Conservation (phyloP, 352 stramenopile genomes). For the Phytophthora rubi region DNA sequence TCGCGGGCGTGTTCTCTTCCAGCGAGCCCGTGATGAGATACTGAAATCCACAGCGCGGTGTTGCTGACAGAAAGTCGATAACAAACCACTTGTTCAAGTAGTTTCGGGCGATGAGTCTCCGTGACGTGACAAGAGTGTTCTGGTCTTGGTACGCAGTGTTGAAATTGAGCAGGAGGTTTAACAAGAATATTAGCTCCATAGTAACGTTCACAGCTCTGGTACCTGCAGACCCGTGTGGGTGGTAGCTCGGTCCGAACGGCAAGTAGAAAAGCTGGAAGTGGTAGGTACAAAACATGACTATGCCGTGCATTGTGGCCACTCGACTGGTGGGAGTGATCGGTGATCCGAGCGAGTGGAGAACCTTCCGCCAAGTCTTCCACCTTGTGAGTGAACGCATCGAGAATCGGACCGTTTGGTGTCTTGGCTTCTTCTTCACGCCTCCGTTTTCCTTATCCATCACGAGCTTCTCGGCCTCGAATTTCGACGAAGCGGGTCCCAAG, state of each 20-base stretch:
- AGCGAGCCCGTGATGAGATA: background rate
- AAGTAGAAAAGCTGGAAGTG: conserved; percentile 28
- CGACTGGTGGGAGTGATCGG: conserved; percentile 2
- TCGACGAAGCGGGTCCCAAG: background rate
- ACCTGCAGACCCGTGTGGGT: background rate
- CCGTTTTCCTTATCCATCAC: background rate
- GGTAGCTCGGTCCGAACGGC: conserved; percentile 14
- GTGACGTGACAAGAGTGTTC: background rate
- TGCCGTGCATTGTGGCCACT: conserved; percentile 26
- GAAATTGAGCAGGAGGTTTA: conserved; percentile 25
- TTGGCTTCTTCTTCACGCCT: background rate
- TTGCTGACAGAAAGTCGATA: conserved; percentile 15
- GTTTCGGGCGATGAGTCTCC: conserved; percentile 19
- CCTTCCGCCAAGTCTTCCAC: background rate
- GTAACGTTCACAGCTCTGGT: conserved; percentile 2
- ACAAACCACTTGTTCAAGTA: conserved; percentile 13
- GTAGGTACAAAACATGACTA: conserved; percentile 18
- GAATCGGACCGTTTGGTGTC: conserved; percentile 2
- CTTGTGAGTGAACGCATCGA: conserved; percentile 2
- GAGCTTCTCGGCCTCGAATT: background rate
- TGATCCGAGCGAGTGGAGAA: background rate
- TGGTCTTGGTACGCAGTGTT: conserved; percentile 15
- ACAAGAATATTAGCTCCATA: conserved; percentile 2
- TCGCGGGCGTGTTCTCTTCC: conserved; percentile 11
- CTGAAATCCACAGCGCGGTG: conserved; percentile 1